Evolutionary conservation across 192 early-diverging fungal genomes (phyloP), one percentile per base, ranked within the genome.

Genomic region (Borealophlyctis nickersoniae): DNA sequence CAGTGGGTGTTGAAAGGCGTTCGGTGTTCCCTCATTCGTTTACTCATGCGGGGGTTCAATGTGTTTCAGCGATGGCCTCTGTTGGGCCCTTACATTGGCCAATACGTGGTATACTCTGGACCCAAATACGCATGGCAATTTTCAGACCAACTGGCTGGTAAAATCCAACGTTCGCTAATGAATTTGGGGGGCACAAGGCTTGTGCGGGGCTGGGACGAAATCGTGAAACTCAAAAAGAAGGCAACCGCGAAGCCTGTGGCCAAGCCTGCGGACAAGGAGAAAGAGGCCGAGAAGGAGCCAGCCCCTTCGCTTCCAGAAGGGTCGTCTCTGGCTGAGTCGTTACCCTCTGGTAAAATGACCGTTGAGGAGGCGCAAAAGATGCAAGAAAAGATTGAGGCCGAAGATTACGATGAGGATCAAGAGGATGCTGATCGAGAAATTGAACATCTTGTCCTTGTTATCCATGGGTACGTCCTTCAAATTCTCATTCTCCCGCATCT

Each of bases 381-480:
- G 36, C 68, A 77, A 52, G 56, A 63, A 9, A 77, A 71, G 26
- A 65, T 55, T 7, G 77, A 83, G 53, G 65, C 66, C 14, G 79
- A 86, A 56, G 82, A 87, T 60, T 79, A 85, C 34, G 72, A 65
- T 28, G 77, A 68, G 32, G 79, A 74, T 0, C 67, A 67, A 7
- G 84, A 86, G 51, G 77, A 77, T 22, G 81, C 86, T 7, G 87
- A 87, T 49, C 74, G 90, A 29, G 75, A 73, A 11, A 86, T 94
- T 53, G 79, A 91, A 62, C 92, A 94, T 69, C 62, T 94, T 9
- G 72, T 94, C 4, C 76, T 94, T 56, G 91, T 89, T 9, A 84
- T 94, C 69, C 92, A 94, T 60, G 92, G 91, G 73, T 76, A 60
- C 32, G 55, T 28, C 45, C 14, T 36, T 61, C 48, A 59, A 23